Base-by-base conservation (phyloP, 2,329 filamentous ascomycete genomes). In the Pseudogymnoascus sp. region DNA sequence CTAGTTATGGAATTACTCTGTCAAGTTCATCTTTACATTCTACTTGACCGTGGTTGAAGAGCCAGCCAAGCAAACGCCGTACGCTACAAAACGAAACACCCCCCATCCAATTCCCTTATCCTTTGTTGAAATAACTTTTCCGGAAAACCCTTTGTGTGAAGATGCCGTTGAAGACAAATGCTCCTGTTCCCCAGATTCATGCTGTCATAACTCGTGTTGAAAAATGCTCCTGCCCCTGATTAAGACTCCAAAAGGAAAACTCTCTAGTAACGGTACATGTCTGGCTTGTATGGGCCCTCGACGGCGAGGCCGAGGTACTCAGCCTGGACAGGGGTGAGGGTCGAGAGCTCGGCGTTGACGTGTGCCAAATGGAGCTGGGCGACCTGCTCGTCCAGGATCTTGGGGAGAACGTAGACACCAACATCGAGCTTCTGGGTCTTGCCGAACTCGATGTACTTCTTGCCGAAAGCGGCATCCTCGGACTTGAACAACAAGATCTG, bases 351-450 rank as follows among this genome's bases (percentile, higher is more conserved):
- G 74, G 85, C 94, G 80, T 96, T 95, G 84, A 91, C 89, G 84
- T 97, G 94, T 68, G 82, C 85, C 70, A 97, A 83, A 82, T 99
- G 94, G 70, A 97, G 90, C 75, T 88, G 85, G 75, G 94, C 94
- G 75, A 99, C 94, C 82, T 97, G 92, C 87, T 99, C 94, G 74
- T 99, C 94, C 69, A 99, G 88, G 74, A 96, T 92, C 92, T 99
- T 99, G 79, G 94, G 94, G 72, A 97, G 85, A 72, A 95, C 92
- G 80, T 95, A 97, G 81, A 97, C 94, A 73, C 93, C 90, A 70
- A 95, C 82, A 63, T 89, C 85, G 75, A 96, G 90, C 85, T 94
- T 92, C 79, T 90, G 91, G 68, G 85, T 86, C 84, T 92, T 91
- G 81, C 90, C 91, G 77, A 96, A 99, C 82, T 97, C 94, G 72